These are phyloP conservation scores for Vanilla planifolia DNA, from an alignment of 106 monocot species.

Conservation along the genomic window DNA sequence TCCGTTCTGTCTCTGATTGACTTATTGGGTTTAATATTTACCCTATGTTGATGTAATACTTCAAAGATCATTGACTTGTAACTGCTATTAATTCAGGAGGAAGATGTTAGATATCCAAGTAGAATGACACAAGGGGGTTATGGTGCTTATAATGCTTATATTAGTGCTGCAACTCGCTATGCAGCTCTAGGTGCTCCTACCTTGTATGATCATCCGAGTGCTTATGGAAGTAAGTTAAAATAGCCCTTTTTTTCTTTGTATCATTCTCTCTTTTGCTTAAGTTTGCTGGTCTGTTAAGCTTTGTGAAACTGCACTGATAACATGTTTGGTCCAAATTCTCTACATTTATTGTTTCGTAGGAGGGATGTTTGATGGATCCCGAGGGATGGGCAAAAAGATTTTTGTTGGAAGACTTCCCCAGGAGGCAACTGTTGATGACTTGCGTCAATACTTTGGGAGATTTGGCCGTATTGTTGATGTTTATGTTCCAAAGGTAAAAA, in stretches of 20 bases:
- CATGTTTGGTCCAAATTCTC: neutral
- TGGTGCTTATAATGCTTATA: slow-evolving; percentile 92
- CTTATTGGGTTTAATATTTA: neutral
- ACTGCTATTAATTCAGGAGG: slow-evolving; percentile 41
- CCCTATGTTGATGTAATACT: slow-evolving; percentile 1
- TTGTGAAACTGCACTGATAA: too few relatives aligned
- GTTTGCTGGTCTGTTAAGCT: neutral
- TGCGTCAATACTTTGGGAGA: slow-evolving; percentile 85
- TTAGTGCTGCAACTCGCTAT: slow-evolving; percentile 86
- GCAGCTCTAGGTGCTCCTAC: slow-evolving; percentile 89
- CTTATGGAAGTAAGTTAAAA: slow-evolving; percentile 64
- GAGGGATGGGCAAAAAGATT: slow-evolving; percentile 80
- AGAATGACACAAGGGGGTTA: slow-evolving; percentile 74
- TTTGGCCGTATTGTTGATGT: slow-evolving; percentile 89
- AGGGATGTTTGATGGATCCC: slow-evolving; percentile 45
- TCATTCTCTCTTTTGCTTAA: neutral
- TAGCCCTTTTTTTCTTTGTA: neutral
- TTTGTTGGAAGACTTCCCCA: slow-evolving; percentile 98
- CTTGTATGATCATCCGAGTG: slow-evolving; percentile 77
- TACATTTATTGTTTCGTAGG: slow-evolving; percentile 16
- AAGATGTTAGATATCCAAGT: slow-evolving; percentile 57
- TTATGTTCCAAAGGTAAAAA: slow-evolving; percentile 88
- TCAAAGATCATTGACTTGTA: neutral
- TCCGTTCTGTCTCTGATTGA: neutral
- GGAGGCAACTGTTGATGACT: slow-evolving; percentile 78